These are phyloP conservation scores for Pugionium cornutum DNA, from an alignment of 345 rosid genomes.

Conservation along the genomic window DNA sequence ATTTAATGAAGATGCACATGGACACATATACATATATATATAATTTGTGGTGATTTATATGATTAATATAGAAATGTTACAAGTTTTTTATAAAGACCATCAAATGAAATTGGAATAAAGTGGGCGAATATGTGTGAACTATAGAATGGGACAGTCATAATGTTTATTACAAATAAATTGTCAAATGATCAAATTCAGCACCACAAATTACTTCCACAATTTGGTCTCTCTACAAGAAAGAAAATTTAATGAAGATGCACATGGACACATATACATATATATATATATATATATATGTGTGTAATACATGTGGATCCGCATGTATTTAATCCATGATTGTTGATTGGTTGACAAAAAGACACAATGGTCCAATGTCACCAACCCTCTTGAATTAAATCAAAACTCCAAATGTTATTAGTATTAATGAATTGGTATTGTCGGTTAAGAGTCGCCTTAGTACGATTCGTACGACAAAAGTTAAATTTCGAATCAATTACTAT, in stretches of 20 bases:
- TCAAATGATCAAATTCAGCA: constrained; percentile 29
- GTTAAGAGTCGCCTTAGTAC: constrained; percentile 21
- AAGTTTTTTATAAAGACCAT: background rate
- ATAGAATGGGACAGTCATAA: background rate
- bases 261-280: constrained; percentile 8
- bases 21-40: constrained; percentile 2
- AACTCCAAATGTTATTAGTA: constrained; percentile 17
- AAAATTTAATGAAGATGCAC: constrained; percentile 25
- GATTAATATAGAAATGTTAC: too few relatives aligned
- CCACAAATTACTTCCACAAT: constrained; percentile 27
- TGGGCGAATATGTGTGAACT: too few relatives aligned
- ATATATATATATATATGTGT: background rate
- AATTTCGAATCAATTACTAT: constrained; percentile 17
- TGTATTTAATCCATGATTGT: constrained; percentile 25
- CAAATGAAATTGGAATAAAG: background rate
- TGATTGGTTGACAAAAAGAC: constrained; percentile 36
- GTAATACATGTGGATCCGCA: constrained; percentile 28
- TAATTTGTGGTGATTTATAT: too few relatives aligned
- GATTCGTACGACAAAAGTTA: constrained; percentile 31
- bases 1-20: constrained; percentile 27
- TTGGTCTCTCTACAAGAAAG: constrained; percentile 28
- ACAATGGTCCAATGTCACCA: constrained; percentile 38
- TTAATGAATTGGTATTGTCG: background rate
- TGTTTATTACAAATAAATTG: constrained; percentile 9
- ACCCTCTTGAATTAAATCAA: constrained; percentile 23